phyloP scores from a whole-genome alignment of 1,284 basidiomycete genomes.

The Leccinum variabile region DNA sequence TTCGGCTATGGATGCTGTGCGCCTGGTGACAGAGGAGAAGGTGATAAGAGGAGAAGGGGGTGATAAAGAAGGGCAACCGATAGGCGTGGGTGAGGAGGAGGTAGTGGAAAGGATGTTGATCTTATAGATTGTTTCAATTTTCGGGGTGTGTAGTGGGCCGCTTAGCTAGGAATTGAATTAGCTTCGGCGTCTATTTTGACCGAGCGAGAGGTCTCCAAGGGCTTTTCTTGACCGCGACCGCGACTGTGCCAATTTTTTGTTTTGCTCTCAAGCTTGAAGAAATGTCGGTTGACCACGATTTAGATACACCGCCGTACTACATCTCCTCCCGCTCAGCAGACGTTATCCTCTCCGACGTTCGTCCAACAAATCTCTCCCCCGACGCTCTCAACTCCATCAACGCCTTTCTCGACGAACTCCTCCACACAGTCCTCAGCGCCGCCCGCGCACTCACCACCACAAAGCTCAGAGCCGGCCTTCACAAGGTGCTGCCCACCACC shows the following conservation, averaged over 20 bases:
- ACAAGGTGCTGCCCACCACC: slow-evolving; percentile 71
- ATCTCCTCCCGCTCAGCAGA: slow-evolving; percentile 82
- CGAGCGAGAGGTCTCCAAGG: background rate
- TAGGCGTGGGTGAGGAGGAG: slow-evolving; percentile 26
- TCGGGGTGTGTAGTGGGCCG: slow-evolving; percentile 16
- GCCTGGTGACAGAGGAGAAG: background rate
- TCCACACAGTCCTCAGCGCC: slow-evolving; percentile 70
- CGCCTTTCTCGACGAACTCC: slow-evolving; percentile 84
- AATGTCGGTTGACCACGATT: slow-evolving; percentile 25
- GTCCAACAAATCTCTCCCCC: slow-evolving; percentile 79
- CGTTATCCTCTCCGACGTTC: slow-evolving; percentile 85
- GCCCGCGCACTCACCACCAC: slow-evolving; percentile 75
- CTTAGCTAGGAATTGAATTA: slow-evolving; percentile 17
- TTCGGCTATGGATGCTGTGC: background rate
- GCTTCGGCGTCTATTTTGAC: background rate
- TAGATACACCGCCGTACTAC: slow-evolving; percentile 55
- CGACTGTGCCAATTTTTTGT: background rate
- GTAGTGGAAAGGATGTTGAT: slow-evolving; percentile 30
- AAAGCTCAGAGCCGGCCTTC: slow-evolving; percentile 71
- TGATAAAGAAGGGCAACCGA: slow-evolving; percentile 1
- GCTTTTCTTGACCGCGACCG: slow-evolving; percentile 7
- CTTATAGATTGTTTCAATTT: slow-evolving; percentile 1
- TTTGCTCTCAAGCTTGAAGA: background rate
- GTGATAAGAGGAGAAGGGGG: background rate
- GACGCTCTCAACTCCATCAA: slow-evolving; percentile 80